These are phyloP conservation scores for Septoria linicola DNA, from an alignment of 2,329 filamentous ascomycete genomes.

Conservation along the genomic window DNA sequence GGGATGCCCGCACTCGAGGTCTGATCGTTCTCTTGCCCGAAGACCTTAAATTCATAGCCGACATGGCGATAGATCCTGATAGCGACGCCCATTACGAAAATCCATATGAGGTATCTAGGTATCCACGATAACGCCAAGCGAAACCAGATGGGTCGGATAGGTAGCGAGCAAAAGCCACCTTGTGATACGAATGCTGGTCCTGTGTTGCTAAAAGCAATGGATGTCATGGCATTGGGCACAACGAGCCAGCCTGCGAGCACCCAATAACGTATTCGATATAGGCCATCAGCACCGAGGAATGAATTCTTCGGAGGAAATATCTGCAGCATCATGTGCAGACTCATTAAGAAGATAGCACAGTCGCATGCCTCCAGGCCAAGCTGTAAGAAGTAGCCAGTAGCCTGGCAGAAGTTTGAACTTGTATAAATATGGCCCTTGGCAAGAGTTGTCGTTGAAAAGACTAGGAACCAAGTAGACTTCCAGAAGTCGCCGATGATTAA, in stretches of 20 bases:
- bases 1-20: constrained; percentile 21
- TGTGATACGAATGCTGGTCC: constrained; percentile 58
- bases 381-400: constrained; percentile 33
- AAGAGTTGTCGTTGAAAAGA: constrained; percentile 63
- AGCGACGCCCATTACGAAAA: constrained; percentile 64
- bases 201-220: constrained; percentile 62
- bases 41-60: constrained; percentile 45
- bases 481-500: constrained; percentile 71
- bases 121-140: constrained; percentile 68
- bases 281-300: constrained; percentile 56
- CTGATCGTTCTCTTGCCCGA: constrained; percentile 34
- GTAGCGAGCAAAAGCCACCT: constrained; percentile 69
- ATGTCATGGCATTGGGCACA: constrained; percentile 60
- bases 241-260: constrained; percentile 60
- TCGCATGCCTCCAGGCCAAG: constrained; percentile 47
- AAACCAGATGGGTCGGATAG: constrained; percentile 66
- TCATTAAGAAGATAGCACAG: constrained; percentile 69
- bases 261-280: constrained; percentile 64
- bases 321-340: constrained; percentile 69
- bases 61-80: constrained; percentile 70
- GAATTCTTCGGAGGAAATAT: constrained; percentile 59
- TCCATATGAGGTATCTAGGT: constrained; percentile 68
- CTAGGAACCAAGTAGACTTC: constrained; percentile 66
- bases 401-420: constrained; percentile 30
- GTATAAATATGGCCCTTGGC: constrained; percentile 41